Evolutionary conservation across 2,329 filamentous ascomycete genomes (phyloP), one percentile per base, ranked within the genome.

Genomic region (Akanthomyces dipterigenus): DNA sequence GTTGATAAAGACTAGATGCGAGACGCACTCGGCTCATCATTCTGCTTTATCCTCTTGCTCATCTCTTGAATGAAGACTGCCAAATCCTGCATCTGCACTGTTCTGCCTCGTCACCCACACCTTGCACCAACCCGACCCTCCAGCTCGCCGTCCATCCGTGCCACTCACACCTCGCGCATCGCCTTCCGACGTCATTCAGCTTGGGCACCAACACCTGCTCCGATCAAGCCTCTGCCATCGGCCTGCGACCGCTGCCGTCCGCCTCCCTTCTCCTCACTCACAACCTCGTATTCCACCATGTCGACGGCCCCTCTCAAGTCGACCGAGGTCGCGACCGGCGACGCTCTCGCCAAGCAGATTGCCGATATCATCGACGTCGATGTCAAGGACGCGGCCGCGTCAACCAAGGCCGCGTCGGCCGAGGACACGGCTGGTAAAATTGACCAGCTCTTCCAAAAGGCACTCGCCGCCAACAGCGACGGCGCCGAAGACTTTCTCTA

Each of bases 401-500:
- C 5, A 24, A 20, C 26, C 26, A 46, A 51, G 20, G 28, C 48
- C 11, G 57, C 59, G 18, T 63, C 65, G 3, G 65, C 67, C 60
- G 64, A 67, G 38, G 63, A 54, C 31, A 63, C 67, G 9, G 69
- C 69, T 51, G 53, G 49, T 42, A 60, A 66, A 18, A 65, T 72
- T 51, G 69, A 72, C 64, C 48, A 64, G 50, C 67, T 70, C 11
- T 48, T 61, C 34, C 63, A 67, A 6, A 62, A 67, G 11, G 46
- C 62, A 22, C 49, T 63, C 51, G 69, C 70, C 53, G 54, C 49
- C 22, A 50, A 61, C 24, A 49, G 28, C 18, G 61, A 62, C 45
- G 61, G 55, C 43, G 60, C 57, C 22, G 63, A 58, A 24, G 62
- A 65, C 46, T 70, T 68, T 60, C 67, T 73, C 55, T 72, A 70